phyloP scores from a whole-genome alignment of 129 eudicot genomes.

The Smallanthus sonchifolius region DNA sequence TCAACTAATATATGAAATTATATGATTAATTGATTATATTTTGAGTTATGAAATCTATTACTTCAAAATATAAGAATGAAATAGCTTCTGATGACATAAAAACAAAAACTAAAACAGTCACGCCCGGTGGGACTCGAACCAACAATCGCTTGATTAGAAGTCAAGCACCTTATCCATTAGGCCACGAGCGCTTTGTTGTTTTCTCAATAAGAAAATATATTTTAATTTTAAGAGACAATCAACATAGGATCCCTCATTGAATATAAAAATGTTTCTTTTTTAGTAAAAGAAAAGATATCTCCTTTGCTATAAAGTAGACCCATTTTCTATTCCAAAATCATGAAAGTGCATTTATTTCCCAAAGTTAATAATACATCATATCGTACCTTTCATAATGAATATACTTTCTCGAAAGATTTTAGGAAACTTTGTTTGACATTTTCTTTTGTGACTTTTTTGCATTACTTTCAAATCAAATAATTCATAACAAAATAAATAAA shows the following conservation, averaged over 20 bases:
- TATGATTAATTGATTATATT: no score
- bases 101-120: background rate
- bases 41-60: no score
- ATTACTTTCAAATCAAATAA: background rate
- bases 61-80: no score
- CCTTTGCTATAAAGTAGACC: background rate
- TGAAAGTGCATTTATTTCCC: background rate
- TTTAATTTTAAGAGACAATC: background rate
- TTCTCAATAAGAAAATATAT: background rate
- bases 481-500: background rate
- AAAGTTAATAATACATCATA: background rate
- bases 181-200: constrained; percentile 49
- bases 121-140: constrained; percentile 93
- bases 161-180: constrained; percentile 78
- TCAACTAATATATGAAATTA: no score
- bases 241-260: background rate
- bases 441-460: background rate
- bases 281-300: background rate
- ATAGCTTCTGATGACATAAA: no score
- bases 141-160: constrained; percentile 87
- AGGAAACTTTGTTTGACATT: background rate
- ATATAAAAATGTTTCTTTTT: background rate
- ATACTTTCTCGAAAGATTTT: background rate
- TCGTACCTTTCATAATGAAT: background rate
- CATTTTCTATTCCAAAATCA: background rate